phyloP scores from a whole-genome alignment of 352 stramenopile genomes.

The Blastocystis hominis region DNA sequence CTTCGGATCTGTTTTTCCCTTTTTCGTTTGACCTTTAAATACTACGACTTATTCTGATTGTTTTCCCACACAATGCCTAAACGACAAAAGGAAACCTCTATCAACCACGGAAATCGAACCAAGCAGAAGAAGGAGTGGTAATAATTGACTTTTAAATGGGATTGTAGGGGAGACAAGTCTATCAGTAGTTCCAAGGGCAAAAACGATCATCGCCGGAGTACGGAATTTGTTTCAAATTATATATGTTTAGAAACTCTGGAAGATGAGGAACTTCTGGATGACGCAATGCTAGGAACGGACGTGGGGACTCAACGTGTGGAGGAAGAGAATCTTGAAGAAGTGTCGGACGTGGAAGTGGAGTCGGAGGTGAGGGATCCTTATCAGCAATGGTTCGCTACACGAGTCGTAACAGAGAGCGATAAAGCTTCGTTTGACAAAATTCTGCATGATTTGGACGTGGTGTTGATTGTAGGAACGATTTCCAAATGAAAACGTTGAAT shows the following conservation, averaged over 20 bases:
- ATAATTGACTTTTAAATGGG: not conserved
- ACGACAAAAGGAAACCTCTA: not conserved
- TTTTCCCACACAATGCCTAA: not conserved
- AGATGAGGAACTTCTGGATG: not conserved
- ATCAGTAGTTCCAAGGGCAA: not conserved
- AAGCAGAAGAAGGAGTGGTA: constrained; percentile 40
- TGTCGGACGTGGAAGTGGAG: not conserved
- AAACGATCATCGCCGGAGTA: not conserved
- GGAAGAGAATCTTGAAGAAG: not conserved
- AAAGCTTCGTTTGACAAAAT: not conserved
- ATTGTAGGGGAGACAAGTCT: not conserved
- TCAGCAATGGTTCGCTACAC: constrained; percentile 18
- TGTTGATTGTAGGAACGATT: not conserved
- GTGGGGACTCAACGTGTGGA: constrained; percentile 3
- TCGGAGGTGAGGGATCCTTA: not conserved
- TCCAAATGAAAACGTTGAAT: not conserved
- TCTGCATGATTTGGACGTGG: not conserved
- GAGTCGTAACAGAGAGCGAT: not conserved
- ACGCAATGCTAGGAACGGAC: not conserved
- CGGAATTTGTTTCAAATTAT: not conserved
- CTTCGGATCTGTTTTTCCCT: not conserved
- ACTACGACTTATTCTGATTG: not conserved
- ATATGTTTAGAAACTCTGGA: not conserved
- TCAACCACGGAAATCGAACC: not conserved
- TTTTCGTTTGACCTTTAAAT: not conserved